Evolutionary conservation across 345 rosid genomes (phyloP), one percentile per base, ranked within the genome.

Genomic region (Camelina neglecta): DNA sequence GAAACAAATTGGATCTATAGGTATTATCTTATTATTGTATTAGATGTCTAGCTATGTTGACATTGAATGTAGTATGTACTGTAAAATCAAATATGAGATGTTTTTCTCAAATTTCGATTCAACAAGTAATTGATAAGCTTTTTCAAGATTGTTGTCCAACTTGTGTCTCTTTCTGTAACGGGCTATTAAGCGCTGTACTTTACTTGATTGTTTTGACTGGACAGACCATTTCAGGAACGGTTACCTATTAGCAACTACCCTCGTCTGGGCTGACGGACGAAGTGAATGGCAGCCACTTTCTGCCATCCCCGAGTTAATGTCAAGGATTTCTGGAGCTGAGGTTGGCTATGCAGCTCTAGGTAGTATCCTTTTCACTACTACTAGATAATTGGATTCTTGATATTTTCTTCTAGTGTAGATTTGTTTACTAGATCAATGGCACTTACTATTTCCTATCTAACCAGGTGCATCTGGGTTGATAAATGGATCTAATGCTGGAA

Each of bases 141-240:
- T 78, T 85, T 86, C 75, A 70, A 77, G 83, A 78, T 72, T 70
- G 71, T 81, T 81, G 68, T 80, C 77, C 59, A 65, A 71, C 78
- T 72, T 86, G 78, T 81, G 71, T 64, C 82, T 67, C 73, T 83
- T 83, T 84, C 79, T 80, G 74, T 89, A 75, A 75, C 11, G 68
- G 72, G 86, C 80, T 84, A 79, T 69, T 79, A 81, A 83, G 64
- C 77, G 65, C 38, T 83, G 72, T 82, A 68, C 79, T 83, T 86
- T 81, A 74, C 79, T 76, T 77, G 31, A 81, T 86, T 80, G 71
- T 81, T 82, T 81, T 79, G 67, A 80, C 76, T 88, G 86, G 81
- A 79, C 96, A 95, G 97, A 88, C 83, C 98, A 93, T 84, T 91
- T 88, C 82, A 73, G 73, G 64, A 86, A 85, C 20, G 97, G 99